A percentile compares a stretch with the other conserved stretches of the same genome.
These are phyloP conservation scores for Epichloe elymi DNA, from an alignment of 2,329 filamentous ascomycete genomes.

Conservation along the genomic window DNA sequence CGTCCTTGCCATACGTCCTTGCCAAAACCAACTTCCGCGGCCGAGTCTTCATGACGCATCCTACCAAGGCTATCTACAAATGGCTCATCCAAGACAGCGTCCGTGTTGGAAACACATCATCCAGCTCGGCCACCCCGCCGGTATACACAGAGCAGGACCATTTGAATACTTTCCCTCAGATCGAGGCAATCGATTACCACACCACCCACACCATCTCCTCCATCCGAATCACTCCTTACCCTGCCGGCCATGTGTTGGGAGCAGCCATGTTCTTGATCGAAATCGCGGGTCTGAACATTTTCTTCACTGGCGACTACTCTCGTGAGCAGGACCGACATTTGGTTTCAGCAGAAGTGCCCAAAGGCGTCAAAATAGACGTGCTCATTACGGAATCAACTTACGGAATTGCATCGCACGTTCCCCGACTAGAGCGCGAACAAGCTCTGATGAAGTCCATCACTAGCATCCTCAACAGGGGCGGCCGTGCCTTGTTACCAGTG, in stretches of 20 bases:
- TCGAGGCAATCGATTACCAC: conserved; percentile 96
- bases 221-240: conserved; percentile 92
- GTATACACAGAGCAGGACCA: conserved; percentile 95
- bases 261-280: conserved; percentile 98
- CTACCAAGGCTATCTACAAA: conserved; percentile 98
- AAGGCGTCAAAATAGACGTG: conserved; percentile 83
- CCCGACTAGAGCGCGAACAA: conserved; percentile 79
- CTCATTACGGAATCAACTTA: conserved; percentile 97
- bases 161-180: conserved; percentile 80
- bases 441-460: conserved; percentile 94
- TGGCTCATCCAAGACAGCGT: conserved; percentile 98
- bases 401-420: conserved; percentile 86
- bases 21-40: conserved; percentile 97
- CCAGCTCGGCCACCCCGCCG: conserved; percentile 52
- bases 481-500: conserved; percentile 85
- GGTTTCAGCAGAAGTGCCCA: conserved; percentile 82
- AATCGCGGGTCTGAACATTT: conserved; percentile 89
- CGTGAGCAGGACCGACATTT: conserved; percentile 91
- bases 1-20: conserved; percentile 91
- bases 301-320: conserved; percentile 97
- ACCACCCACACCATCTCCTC: conserved; percentile 95
- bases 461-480: conserved; percentile 77
- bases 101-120: conserved; percentile 64
- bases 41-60: conserved; percentile 97
- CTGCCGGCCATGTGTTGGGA: conserved; percentile 92